Evolutionary conservation across 768 basidiomycete species (phyloP).

Genomic region (Podaxis sp.): DNA sequence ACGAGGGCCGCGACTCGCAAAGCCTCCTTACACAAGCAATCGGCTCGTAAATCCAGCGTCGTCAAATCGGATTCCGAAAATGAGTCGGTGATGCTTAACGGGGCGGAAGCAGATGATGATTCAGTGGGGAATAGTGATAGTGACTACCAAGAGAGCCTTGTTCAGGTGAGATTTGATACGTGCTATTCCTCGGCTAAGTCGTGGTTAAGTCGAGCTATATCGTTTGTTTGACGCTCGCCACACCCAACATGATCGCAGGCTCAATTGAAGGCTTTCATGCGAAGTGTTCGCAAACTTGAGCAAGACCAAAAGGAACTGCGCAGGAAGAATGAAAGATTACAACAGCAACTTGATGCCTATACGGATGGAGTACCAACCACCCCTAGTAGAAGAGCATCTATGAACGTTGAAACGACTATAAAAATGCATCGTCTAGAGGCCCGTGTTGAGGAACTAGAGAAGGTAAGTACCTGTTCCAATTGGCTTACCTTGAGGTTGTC

Average conservation of each 20-base stretch:
- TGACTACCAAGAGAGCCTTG: background rate
- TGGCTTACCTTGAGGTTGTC: background rate
- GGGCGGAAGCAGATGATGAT: background rate
- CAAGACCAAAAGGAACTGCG: constrained; percentile 13
- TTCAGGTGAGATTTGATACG: background rate
- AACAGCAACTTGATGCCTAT: constrained; percentile 9
- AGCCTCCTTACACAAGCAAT: background rate
- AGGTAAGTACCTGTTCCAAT: constrained; percentile 11
- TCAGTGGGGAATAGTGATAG: background rate
- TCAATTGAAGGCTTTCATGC: background rate
- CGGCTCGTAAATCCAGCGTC: background rate
- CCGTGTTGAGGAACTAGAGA: constrained; percentile 14
- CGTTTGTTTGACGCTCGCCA: background rate
- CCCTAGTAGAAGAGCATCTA: constrained; percentile 2
- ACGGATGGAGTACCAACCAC: background rate
- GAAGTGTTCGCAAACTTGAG: constrained; percentile 6
- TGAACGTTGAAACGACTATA: constrained; percentile 3
- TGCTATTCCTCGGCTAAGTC: no score
- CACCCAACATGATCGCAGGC: background rate
- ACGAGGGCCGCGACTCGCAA: background rate
- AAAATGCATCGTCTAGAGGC: constrained; percentile 6
- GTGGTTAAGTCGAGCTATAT: background rate
- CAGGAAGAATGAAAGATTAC: constrained; percentile 16
- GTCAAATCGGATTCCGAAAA: background rate
- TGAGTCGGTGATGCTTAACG: background rate